phyloP scores from a whole-genome alignment of 805 yeast species.

The Grigorovia yakushimaensis region DNA sequence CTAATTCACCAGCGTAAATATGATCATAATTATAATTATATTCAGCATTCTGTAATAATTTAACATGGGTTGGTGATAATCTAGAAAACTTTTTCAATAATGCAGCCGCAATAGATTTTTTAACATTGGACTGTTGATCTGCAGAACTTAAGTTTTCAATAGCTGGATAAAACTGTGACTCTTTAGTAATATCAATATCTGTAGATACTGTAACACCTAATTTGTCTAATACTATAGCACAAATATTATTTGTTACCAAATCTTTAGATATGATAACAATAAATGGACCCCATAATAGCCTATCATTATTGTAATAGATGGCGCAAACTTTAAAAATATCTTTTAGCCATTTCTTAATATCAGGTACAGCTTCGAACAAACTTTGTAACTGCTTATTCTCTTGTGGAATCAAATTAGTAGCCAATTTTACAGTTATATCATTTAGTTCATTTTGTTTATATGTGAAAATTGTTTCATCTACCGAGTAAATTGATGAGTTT shows the following conservation, averaged over 20 bases:
- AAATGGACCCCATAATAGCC: slow-evolving; percentile 24
- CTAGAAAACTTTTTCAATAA: slow-evolving; percentile 56
- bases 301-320: slow-evolving; percentile 19
- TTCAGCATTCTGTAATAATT: slow-evolving; percentile 9
- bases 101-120: slow-evolving; percentile 70
- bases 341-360: slow-evolving; percentile 12
- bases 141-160: slow-evolving; percentile 52
- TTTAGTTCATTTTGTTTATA: neutral
- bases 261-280: slow-evolving; percentile 17
- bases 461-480: neutral
- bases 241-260: slow-evolving; percentile 32
- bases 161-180: slow-evolving; percentile 71
- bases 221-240: slow-evolving; percentile 47
- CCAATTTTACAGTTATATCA: neutral
- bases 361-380: neutral
- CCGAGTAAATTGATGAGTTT: neutral
- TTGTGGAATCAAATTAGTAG: neutral
- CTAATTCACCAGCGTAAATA: slow-evolving; percentile 72
- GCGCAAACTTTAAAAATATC: slow-evolving; percentile 16
- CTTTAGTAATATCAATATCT: slow-evolving; percentile 44
- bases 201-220: slow-evolving; percentile 58
- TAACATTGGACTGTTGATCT: slow-evolving; percentile 46
- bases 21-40: slow-evolving; percentile 48
- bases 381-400: neutral
- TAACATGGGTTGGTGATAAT: slow-evolving; percentile 29